Evolutionary conservation across 2,329 filamentous ascomycete genomes (phyloP), one percentile per base, ranked within the genome.

Genomic region (Amylocarpus encephaloides): DNA sequence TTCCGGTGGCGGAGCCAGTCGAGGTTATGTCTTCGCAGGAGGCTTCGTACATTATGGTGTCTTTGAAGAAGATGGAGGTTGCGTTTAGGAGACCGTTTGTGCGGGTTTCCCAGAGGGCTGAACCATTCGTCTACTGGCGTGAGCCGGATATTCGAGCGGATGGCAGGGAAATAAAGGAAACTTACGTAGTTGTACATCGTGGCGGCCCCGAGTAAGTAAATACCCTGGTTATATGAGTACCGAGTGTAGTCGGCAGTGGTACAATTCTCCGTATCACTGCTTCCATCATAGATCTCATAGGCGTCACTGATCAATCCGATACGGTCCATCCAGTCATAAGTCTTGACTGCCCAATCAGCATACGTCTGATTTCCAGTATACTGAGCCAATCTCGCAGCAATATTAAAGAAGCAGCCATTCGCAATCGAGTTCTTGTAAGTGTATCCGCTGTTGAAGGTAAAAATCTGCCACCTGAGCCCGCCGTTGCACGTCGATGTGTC

Each of bases 381-480:
- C 5, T 82, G 73, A 1, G 84, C 86, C 9, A 91, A 72, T 6
- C 86, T 79, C 1, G 86, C 79, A 6, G 74, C 78, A 6, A 82
- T 66, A 43, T 79, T 78, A 64, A 82, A 82, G 66, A 82, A 80
- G 51, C 77, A 78, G 5, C 76, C 79, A 57, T 81, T 78, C 0
- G 79, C 80, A 53, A 82, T 80, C 13, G 77, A 75, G 53, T 82
- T 82, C 62, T 82, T 92, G 74, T 91, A 90, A 58, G 83, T 76
- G 68, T 84, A 94, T 22, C 89, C 89, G 26, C 77, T 79, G 65
- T 94, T 92, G 72, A 86, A 89, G 1, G 78, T 75, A 64, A 86
- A 92, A 46, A 94, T 89, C 68, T 95, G 88, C 87, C 87, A 92
- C 55, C 86, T 78, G 46, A 93, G 67, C 5, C 88, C 88, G 40